Base-by-base conservation (phyloP, 1,139 yeast species). In the Torulaspora pretoriensis region DNA sequence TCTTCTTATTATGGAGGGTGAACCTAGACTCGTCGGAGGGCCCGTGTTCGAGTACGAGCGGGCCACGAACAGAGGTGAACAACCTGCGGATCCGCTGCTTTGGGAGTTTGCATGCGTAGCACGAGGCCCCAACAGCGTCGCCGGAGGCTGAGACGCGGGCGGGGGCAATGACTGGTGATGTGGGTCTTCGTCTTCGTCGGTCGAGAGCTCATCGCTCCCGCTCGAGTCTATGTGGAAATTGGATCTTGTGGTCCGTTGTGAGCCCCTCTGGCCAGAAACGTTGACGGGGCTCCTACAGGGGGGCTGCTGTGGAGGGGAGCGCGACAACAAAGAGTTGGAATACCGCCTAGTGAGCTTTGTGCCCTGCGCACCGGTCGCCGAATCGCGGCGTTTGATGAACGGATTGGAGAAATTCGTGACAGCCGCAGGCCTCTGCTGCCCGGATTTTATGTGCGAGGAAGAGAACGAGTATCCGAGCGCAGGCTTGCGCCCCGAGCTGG, bases 401-500 rank as follows among this genome's bases (percentile, higher is more conserved):
- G 54, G 55, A 45, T 49, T 57, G 43, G 48, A 52, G 40, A 48
- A 55, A 24, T 39, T 35, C 28, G 51, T 43, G 4, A 32, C 40
- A n/a, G 34, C 35, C 25, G 34, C 19, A 12, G 47, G 48, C 38
- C 45, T 43, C 19, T 38, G 61, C 34, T 36, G 57, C 22, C 31
- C 41, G 43, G 51, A 37, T 55, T 56, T 40, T 17, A 68, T 45
- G 38, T 65, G 55, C 5, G 67, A 59, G 1, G 70, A 63, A 2
- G 72, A 64, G 23, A 67, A 50, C 1, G 72, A 64, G 35, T 69
- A 69, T 2, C 68, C 53, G 17, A 74, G 63, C 4, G 81, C 72
- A 17, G 87, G 87, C 62, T 86, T 73, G 60, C 82, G 74, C 32
- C 16, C 32, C 8, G 29, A 13, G 13, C 75, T 68, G 49, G 24